These are phyloP conservation scores for Linum tenue DNA, from an alignment of 345 rosid genomes.

Conservation along the genomic window DNA sequence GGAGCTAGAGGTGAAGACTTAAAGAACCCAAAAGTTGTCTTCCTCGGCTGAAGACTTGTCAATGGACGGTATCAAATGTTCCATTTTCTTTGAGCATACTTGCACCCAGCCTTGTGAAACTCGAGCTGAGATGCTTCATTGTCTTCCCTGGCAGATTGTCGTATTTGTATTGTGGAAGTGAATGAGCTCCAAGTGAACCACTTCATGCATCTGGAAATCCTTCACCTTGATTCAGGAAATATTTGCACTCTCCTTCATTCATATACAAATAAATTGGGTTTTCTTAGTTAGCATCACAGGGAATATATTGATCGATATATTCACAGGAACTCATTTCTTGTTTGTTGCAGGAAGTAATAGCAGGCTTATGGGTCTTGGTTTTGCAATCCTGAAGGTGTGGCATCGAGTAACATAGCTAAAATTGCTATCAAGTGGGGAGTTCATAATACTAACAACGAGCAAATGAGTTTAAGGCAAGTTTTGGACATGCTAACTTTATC, in stretches of 20 bases:
- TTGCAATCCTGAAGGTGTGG: no score
- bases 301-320: no score
- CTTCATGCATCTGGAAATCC: constrained; percentile 31
- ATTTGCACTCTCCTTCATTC: constrained; percentile 29
- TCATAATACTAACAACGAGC: no score
- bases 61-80: constrained; percentile 64
- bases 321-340: no score
- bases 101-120: constrained; percentile 56
- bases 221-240: constrained; percentile 39
- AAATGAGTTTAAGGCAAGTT: no score
- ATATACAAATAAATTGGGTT: constrained; percentile 4
- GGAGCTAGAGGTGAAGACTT: constrained; percentile 56
- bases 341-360: no score
- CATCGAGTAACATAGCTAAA: no score
- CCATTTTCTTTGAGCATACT: constrained; percentile 45
- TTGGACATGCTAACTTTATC: no score
- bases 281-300: no score
- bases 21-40: constrained; percentile 52
- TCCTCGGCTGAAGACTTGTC: constrained; percentile 37
- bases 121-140: constrained; percentile 47
- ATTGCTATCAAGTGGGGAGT: no score
- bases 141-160: constrained; percentile 29
- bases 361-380: no score
- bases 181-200: constrained; percentile 25
- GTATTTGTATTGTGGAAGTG: constrained; percentile 42